A percentile compares a stretch with the other conserved stretches of the same genome.
Conservation (phyloP, 129 eudicot species). For the Helianthus annuus region HanXRQr2.0-SUNRISE NC_035435.2:97237228-97237727, state of each 20-base stretch:
- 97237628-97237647: conserved; percentile 51
- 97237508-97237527: conserved; percentile 99
- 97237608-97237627: conserved; percentile 88
- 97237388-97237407: conserved; percentile 66
- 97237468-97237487: conserved; percentile 88
- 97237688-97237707: not conserved
- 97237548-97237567: conserved; percentile 99
- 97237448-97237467: conserved; percentile 70
- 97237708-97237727: not conserved
- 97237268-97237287: conserved; percentile 77
- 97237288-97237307: conserved; percentile 1
- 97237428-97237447: conserved; percentile 89
- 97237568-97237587: conserved; percentile 97
- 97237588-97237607: conserved; percentile 91
- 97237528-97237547: conserved; percentile 99
- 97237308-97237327: not conserved
- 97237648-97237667: not conserved
- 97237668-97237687: not conserved
- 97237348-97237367: not conserved
- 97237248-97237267: conserved; percentile 89
- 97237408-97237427: conserved; percentile 84
- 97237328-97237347: not conserved
- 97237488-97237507: conserved; percentile 87
- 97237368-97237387: not conserved
- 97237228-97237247: conserved; percentile 95